These are phyloP conservation scores for Metarhizium humberi DNA, from an alignment of 2,329 filamentous ascomycete genomes.

Conservation along the genomic window DNA sequence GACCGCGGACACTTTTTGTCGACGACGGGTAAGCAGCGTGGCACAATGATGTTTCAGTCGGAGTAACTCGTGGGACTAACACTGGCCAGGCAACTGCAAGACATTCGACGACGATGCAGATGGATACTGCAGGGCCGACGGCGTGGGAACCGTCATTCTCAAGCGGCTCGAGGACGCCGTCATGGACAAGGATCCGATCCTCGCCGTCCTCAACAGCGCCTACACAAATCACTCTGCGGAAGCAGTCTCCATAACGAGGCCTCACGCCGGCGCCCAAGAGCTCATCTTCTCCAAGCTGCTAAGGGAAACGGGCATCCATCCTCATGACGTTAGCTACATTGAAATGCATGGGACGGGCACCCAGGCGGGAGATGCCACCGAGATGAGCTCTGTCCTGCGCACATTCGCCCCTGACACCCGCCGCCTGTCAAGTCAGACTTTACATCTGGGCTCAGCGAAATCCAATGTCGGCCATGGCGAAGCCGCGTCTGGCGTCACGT, in stretches of 20 bases:
- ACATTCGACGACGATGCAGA: conserved; percentile 75
- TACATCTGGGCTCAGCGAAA: conserved; percentile 55
- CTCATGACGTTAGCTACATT: conserved; percentile 70
- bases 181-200: conserved; percentile 64
- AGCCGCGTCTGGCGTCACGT: conserved; percentile 30
- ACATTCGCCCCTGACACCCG: conserved; percentile 36
- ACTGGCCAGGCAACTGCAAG: conserved; percentile 49
- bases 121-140: conserved; percentile 74
- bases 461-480: conserved; percentile 41
- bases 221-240: conserved; percentile 78
- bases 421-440: conserved; percentile 33
- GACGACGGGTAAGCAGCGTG: too few species aligned
- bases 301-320: conserved; percentile 63
- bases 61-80: conserved; percentile 3
- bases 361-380: conserved; percentile 74
- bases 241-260: conserved; percentile 74
- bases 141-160: conserved; percentile 63
- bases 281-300: conserved; percentile 57
- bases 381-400: conserved; percentile 68
- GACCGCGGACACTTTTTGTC: conserved; percentile 59
- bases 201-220: conserved; percentile 65
- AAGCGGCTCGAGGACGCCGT: conserved; percentile 73
- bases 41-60: too few species aligned
- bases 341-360: conserved; percentile 92
- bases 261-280: conserved; percentile 68